A percentile compares a stretch with the other conserved stretches of the same genome.
These are phyloP conservation scores for Cladobotryum mycophilum DNA, from an alignment of 2,329 filamentous ascomycete genomes.

Conservation along the genomic window DNA sequence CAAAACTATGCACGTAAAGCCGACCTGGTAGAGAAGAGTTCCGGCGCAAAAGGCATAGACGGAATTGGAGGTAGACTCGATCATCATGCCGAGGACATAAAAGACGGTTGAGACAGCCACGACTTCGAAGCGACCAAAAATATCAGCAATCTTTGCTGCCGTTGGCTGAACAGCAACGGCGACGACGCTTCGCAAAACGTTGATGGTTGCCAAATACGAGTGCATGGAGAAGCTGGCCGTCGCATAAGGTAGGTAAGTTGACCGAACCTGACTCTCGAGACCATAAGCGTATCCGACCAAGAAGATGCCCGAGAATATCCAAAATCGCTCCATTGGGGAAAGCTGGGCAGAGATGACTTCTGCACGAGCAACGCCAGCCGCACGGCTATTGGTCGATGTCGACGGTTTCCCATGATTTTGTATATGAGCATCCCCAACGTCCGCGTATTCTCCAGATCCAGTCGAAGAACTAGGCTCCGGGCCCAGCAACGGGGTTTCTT, in stretches of 20 bases:
- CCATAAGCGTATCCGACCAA: slow-evolving; percentile 55
- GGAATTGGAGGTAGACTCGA: slow-evolving; percentile 44
- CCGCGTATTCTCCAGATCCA: slow-evolving; percentile 4
- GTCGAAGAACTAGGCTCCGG: slow-evolving; percentile 5
- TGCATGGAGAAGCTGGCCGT: slow-evolving; percentile 46
- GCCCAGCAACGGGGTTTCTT: slow-evolving; percentile 7
- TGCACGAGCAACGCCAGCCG: slow-evolving; percentile 46
- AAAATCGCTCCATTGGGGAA: slow-evolving; percentile 38
- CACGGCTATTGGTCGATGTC: slow-evolving; percentile 1
- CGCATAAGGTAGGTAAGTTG: slow-evolving; percentile 49
- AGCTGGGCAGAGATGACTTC: slow-evolving; percentile 43
- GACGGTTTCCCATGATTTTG: not conserved
- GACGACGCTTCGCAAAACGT: slow-evolving; percentile 52
- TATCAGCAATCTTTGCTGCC: slow-evolving; percentile 55
- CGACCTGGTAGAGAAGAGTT: slow-evolving; percentile 51
- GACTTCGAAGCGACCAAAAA: slow-evolving; percentile 56
- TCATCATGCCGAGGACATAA: slow-evolving; percentile 47
- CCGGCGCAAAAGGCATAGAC: slow-evolving; percentile 48
- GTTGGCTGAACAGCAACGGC: slow-evolving; percentile 53
- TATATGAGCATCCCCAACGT: not conserved
- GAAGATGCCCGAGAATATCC: slow-evolving; percentile 52
- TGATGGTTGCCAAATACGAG: slow-evolving; percentile 52
- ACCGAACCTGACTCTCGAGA: slow-evolving; percentile 46
- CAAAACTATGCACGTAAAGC: slow-evolving; percentile 51
- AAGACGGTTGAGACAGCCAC: slow-evolving; percentile 50